Conservation (phyloP, 768 basidiomycete species). For the Glaciozyma martinii region DNA sequence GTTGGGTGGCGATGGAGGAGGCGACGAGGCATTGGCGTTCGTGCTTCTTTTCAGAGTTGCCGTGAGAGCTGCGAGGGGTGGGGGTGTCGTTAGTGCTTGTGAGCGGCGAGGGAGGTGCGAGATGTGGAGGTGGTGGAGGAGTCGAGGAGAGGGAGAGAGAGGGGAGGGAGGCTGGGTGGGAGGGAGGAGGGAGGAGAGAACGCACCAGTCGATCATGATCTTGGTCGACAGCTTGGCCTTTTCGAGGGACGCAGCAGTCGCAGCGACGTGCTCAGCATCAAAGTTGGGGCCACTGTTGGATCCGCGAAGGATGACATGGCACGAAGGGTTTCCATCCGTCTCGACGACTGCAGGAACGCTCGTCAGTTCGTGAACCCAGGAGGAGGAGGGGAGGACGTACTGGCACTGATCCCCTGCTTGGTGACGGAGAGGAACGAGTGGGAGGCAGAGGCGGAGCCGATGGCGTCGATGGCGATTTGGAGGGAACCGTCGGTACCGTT, state of each 20-base stretch:
- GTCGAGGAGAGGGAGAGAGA: neutral
- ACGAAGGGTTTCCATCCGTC: slow-evolving; percentile 83
- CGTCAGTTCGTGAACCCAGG: neutral
- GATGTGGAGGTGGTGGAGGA: neutral
- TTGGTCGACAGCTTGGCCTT: slow-evolving; percentile 71
- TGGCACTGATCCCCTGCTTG: slow-evolving; percentile 87
- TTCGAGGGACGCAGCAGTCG: slow-evolving; percentile 59
- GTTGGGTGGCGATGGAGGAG: slow-evolving; percentile 61
- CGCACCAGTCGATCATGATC: slow-evolving; percentile 61
- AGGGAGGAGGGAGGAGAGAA: no score
- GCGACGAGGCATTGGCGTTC: slow-evolving; percentile 78
- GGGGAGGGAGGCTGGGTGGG: neutral
- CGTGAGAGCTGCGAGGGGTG: slow-evolving; percentile 74
- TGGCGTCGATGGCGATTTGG: slow-evolving; percentile 82
- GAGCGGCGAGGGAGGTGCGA: no score
- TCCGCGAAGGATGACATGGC: slow-evolving; percentile 90
- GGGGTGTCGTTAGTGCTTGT: no score
- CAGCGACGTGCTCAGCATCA: slow-evolving; percentile 64
- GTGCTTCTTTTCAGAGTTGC: slow-evolving; percentile 89
- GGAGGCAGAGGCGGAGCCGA: slow-evolving; percentile 76
- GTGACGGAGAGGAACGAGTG: slow-evolving; percentile 97
- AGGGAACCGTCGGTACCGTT: slow-evolving; percentile 87
- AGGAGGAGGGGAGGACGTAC: slow-evolving; percentile 4
- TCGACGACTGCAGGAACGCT: slow-evolving; percentile 56
- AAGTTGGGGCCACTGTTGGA: slow-evolving; percentile 86